Percentiles rank a stretch among this genome's conserved stretches.
Conservation (phyloP, 441 rosid species). For the Gossypium schwendimanii region DNA sequence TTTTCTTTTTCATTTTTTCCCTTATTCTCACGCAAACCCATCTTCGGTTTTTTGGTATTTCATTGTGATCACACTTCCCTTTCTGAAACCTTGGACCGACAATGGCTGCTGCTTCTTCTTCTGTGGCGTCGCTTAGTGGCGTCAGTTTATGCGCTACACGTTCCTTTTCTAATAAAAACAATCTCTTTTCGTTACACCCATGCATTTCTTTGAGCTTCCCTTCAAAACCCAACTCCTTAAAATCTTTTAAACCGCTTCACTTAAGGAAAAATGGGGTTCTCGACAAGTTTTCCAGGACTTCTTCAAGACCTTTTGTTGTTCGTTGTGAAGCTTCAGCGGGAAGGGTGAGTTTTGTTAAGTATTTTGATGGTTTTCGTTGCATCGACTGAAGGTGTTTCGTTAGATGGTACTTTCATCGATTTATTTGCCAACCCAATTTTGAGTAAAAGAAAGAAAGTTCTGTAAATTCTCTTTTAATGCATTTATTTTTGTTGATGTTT, state of each 20-base stretch:
- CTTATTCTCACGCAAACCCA: background rate
- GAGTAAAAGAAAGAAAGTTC: background rate
- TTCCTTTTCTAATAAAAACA: conserved; percentile 16
- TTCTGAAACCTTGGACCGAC: background rate
- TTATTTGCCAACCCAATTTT: background rate
- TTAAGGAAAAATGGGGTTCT: conserved; percentile 24
- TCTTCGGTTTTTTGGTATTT: background rate
- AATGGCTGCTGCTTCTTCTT: conserved; percentile 49
- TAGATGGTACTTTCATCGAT: background rate
- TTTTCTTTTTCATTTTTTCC: background rate
- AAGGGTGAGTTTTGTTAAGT: conserved; percentile 37
- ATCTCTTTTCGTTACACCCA: conserved; percentile 23
- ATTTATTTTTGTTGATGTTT: background rate
- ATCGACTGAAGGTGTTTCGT: background rate
- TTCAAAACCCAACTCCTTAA: conserved; percentile 28
- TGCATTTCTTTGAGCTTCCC: conserved; percentile 35
- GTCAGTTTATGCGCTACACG: conserved; percentile 24
- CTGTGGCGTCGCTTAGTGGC: conserved; percentile 42
- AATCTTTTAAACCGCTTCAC: conserved; percentile 23
- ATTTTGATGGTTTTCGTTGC: background rate
- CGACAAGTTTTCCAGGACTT: conserved; percentile 18
- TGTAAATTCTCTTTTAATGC: background rate
- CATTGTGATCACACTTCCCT: background rate
- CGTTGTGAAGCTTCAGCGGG: conserved; percentile 65
- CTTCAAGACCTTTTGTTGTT: conserved; percentile 39